Evolutionary conservation across 176 grass and related monocot genomes (phyloP).

Genomic region (Puya raimondii): DNA sequence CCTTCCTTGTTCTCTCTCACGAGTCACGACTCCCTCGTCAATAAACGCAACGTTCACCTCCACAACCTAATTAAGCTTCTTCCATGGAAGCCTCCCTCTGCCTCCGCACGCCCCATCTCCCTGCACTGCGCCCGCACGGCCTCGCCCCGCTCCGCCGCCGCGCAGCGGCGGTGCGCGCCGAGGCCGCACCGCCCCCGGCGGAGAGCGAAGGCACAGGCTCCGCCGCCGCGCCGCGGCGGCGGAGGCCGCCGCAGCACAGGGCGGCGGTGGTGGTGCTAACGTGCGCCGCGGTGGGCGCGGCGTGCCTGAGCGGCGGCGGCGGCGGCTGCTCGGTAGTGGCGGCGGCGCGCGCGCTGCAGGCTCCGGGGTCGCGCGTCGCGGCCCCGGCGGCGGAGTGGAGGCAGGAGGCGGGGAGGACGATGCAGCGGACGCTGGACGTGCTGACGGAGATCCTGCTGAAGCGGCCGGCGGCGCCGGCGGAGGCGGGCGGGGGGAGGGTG

Average conservation of each 20-base stretch:
- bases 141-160: background rate
- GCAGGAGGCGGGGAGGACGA: background rate
- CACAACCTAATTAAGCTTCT: too few relatives aligned
- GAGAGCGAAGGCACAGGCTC: background rate
- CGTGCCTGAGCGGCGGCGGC: background rate
- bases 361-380: background rate
- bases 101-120: background rate
- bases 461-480: conserved; percentile 27
- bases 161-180: background rate
- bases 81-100: conserved; percentile 20
- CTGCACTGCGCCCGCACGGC: background rate
- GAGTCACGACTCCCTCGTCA: too few relatives aligned
- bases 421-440: conserved; percentile 34
- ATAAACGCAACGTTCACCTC: too few relatives aligned
- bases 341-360: conserved; percentile 2
- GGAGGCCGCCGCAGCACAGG: too few relatives aligned
- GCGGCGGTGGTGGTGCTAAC: conserved; percentile 6
- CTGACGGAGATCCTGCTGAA: conserved; percentile 47
- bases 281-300: conserved; percentile 20
- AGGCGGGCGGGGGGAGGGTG: background rate
- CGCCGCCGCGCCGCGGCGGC: background rate
- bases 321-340: conserved; percentile 11
- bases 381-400: background rate
- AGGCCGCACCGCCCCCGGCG: background rate
- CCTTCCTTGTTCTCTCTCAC: too few relatives aligned